Percentiles rank a stretch among this genome's conserved stretches.
Evolutionary conservation across 495 filamentous ascomycete species (phyloP).

Genomic region (Daldinia loculata): DNA sequence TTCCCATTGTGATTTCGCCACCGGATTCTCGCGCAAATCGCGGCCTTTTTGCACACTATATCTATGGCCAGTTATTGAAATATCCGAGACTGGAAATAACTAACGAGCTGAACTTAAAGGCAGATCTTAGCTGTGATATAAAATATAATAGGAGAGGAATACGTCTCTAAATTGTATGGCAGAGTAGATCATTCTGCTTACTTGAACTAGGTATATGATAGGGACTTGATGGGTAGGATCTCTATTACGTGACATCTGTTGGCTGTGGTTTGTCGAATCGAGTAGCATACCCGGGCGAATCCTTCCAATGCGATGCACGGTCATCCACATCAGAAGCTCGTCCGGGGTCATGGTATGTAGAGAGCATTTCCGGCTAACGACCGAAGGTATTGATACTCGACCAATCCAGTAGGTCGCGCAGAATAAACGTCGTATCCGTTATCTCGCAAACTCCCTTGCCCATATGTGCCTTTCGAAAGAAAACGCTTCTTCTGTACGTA

Average conservation of each 20-base stretch:
- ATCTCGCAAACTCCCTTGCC: neutral
- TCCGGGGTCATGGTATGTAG: neutral
- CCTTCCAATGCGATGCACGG: constrained; percentile 1
- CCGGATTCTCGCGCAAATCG: neutral
- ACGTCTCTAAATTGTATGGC: neutral
- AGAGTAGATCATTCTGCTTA: neutral
- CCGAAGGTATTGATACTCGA: constrained; percentile 1
- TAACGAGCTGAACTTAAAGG: neutral
- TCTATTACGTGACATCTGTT: neutral
- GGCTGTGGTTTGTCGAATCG: neutral
- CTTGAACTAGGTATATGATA: neutral
- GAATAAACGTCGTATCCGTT: neutral
- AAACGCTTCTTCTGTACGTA: neutral
- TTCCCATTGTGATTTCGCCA: neutral
- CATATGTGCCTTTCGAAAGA: neutral
- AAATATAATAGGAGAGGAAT: neutral
- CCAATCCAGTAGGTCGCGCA: constrained; percentile 3
- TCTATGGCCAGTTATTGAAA: neutral
- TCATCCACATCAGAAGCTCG: neutral
- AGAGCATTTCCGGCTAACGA: constrained; percentile 1
- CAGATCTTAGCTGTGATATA: neutral
- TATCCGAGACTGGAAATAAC: neutral
- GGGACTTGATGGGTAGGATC: neutral
- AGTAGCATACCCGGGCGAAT: neutral
- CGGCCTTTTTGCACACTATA: neutral